These are phyloP conservation scores for Podospora australis DNA, from an alignment of 495 filamentous ascomycete genomes.

Conservation along the genomic window DNA sequence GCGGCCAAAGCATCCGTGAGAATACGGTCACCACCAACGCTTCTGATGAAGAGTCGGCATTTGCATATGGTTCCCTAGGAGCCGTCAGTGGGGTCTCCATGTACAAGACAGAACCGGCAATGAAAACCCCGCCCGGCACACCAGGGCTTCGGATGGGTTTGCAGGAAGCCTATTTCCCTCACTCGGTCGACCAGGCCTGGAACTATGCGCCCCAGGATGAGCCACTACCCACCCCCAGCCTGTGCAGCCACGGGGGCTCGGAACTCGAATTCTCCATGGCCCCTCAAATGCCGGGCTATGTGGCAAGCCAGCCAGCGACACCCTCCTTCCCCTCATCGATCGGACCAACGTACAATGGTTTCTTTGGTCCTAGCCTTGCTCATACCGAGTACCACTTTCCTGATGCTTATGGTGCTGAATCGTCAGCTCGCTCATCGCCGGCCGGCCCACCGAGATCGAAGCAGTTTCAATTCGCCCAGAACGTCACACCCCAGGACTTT, in stretches of 20 bases:
- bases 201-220: constrained; percentile 33
- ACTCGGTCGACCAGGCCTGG: constrained; percentile 23
- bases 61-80: constrained; percentile 22
- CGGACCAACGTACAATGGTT: constrained; percentile 29
- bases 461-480: constrained; percentile 45
- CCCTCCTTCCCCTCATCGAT: constrained; percentile 36
- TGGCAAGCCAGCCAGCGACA: constrained; percentile 37
- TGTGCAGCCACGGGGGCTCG: constrained; percentile 37
- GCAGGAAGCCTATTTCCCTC: constrained; percentile 27
- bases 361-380: constrained; percentile 20
- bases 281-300: constrained; percentile 33
- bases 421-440: constrained; percentile 37
- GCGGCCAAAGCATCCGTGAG: constrained; percentile 25
- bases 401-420: constrained; percentile 35
- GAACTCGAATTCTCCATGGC: constrained; percentile 34
- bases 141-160: constrained; percentile 32
- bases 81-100: constrained; percentile 12
- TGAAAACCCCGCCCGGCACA: constrained; percentile 44
- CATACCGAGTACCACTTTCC: constrained; percentile 38
- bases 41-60: constrained; percentile 35
- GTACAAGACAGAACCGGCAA: constrained; percentile 28
- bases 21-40: constrained; percentile 23
- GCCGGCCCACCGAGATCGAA: constrained; percentile 31
- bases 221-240: constrained; percentile 38
- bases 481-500: constrained; percentile 44